Base-by-base conservation (phyloP, 1,284 basidiomycete genomes). In the Cutaneotrichosporon daszewskae region DNA sequence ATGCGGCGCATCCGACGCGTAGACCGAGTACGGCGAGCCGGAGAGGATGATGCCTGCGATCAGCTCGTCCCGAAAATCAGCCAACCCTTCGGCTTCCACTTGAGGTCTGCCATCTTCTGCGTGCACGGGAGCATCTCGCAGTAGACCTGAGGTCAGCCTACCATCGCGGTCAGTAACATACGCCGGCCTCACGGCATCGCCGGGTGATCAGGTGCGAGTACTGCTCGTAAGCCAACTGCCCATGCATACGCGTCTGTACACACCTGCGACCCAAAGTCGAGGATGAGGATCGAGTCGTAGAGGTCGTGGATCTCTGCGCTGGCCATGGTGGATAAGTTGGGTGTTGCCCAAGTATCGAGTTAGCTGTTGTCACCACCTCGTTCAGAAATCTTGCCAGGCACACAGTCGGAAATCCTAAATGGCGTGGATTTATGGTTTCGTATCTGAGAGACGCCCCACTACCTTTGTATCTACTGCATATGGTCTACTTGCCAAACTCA, bases 121-220 rank as follows among this genome's bases (percentile, higher is more conserved):
- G 94, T 99, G 73, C 95, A 99, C 29, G 95, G 91, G 75, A 97
- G 82, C 69, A 99, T 80, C 76, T 99, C 95, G 53, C 94, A 95
- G 72, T 98, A 98, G 45, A 98, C 39, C 29, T 41, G 37, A 17
- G 6, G 37, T 38, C 19, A 38, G 37, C 23, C 10, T 13, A 4
- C 16, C 28, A 13, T 13, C 28, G 7, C 17, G 6, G 28, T 29
- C 28, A 10, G 14, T 12, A 8, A 38, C 37, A n/a, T 31, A 38
- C 69, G 53, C 90, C 91, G 68, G 94, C 80, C 73, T 99, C 95
- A 69, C 95, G 86, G 78, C 94, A 97, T 82, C 95, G 79, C 68
- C 95, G 77, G 16, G 94, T 96, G 73, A 98, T 98, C 57, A 99
- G 77, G 76, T 98, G 95, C 59, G 92, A 97, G 73, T 97, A 97